Evolutionary conservation across 2,329 filamentous ascomycete genomes (phyloP), one percentile per base, ranked within the genome.

Genomic region (Grosmannia penicillata): DNA sequence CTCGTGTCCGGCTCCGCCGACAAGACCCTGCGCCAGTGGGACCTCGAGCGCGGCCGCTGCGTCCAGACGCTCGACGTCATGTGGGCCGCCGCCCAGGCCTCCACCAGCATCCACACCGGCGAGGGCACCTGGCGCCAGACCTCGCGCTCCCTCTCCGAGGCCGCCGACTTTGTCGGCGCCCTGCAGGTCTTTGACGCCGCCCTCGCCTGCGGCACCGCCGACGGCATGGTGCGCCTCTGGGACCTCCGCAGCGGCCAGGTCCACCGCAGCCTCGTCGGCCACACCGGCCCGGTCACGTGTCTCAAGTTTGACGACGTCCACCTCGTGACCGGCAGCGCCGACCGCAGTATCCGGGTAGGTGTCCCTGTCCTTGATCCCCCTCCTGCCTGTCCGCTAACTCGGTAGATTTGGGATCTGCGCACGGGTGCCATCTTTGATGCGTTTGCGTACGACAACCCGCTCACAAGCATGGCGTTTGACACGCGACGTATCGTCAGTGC

Each of bases 391-490:
- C 31, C 6, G 6, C 34, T 33, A 33, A 29, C 24, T 13, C 21
- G 3, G 10, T 53, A 96, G 87, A 96, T 98, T 55, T 98, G 91
- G 91, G 91, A 98, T 60, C 79, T 98, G 40, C 82, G 91, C 39
- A 96, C 86, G 11, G 91, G 91, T 33, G 87, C 86, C 25, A 95
- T 98, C 49, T 82, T 82, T 56, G 91, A 98, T 56, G 91, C 89
- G 15, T 98, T 87, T 57, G 91, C 89, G 18, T 98, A 96, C 60
- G 87, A 96, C 53, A 71, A 83, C 51, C 77, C 87, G 0, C 74
- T 98, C 41, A 93, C 86, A 24, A 84, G 80, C 65, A 94, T 96
- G 86, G 93, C 93, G 79, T 98, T 98, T 56, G 91, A 98, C 58
- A 63, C 75, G 13, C 78, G 87, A 37, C 76, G 87, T 36, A 98